A percentile compares a stretch with the other conserved stretches of the same genome.
These are phyloP conservation scores for Malus asiatica DNA, from an alignment of 306 rosid genomes.

Conservation along the genomic window DNA sequence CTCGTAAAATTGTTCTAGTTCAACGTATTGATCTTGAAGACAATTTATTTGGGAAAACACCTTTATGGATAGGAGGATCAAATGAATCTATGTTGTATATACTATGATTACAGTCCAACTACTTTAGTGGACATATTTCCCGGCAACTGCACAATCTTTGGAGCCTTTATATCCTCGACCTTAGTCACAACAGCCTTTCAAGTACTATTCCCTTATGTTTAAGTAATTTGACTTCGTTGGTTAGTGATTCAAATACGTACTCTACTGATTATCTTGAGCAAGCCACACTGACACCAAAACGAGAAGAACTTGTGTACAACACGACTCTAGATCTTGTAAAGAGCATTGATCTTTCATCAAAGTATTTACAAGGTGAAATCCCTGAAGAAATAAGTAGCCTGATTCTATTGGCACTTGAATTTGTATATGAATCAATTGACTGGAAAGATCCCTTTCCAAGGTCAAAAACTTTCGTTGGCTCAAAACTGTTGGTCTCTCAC, in stretches of 20 bases:
- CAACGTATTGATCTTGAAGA: background rate
- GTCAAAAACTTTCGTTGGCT: background rate
- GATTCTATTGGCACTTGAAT: background rate
- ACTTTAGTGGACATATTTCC: background rate
- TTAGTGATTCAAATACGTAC: background rate
- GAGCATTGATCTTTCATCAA: background rate
- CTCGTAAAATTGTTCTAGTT: background rate
- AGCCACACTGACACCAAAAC: too few relatives aligned
- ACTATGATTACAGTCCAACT: background rate
- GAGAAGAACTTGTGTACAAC: too few relatives aligned
- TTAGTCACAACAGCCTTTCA: background rate
- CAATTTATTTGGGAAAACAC: background rate
- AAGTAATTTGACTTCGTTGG: background rate
- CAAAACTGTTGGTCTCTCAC: conserved; percentile 6
- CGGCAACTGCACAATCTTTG: background rate
- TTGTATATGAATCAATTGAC: conserved; percentile 3
- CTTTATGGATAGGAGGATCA: conserved; percentile 1
- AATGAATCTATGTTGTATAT: background rate
- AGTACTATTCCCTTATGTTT: background rate
- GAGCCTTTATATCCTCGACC: background rate
- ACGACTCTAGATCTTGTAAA: too few relatives aligned
- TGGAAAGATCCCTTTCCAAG: background rate
- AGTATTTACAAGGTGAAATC: background rate
- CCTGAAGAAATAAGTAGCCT: background rate
- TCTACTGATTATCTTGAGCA: too few relatives aligned